phyloP scores from a whole-genome alignment of 228 moss, liverwort and hornwort genomes.

The Sphagnum magellanicum region DNA sequence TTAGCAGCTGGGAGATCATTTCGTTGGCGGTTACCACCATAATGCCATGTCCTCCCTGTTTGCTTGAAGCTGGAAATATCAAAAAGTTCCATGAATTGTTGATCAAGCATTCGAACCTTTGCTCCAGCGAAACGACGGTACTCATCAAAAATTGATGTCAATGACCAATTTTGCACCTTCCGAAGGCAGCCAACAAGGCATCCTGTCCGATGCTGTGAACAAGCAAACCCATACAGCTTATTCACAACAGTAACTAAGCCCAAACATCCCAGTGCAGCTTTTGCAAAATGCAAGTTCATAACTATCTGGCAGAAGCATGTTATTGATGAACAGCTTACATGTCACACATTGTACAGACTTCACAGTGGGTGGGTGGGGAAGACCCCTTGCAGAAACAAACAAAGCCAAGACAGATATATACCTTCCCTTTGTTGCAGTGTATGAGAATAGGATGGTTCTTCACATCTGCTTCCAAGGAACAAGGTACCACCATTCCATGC shows the following conservation, averaged over 20 bases:
- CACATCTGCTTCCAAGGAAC: constrained; percentile 50
- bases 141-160: constrained; percentile 90
- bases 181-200: constrained; percentile 92
- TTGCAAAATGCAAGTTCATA: neutral
- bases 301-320: neutral
- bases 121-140: constrained; percentile 92
- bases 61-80: constrained; percentile 80
- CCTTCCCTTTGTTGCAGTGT: constrained; percentile 97
- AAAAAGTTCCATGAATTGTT: constrained; percentile 91
- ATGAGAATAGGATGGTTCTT: constrained; percentile 89
- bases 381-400: neutral
- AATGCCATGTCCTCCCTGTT: constrained; percentile 56
- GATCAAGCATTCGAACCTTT: constrained; percentile 90
- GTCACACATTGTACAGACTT: neutral
- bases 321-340: neutral
- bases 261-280: neutral
- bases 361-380: neutral
- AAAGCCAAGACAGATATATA: constrained; percentile 9
- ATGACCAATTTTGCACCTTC: constrained; percentile 92
- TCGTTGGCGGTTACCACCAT: constrained; percentile 50
- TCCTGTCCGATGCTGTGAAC: constrained; percentile 81
- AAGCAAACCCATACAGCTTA: neutral
- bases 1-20: constrained; percentile 21
- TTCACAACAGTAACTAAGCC: too few species aligned
- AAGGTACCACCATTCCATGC: too few species aligned